Conservation (phyloP, 2,329 filamentous ascomycete species). For the Plectosphaerella sp. region DNA sequence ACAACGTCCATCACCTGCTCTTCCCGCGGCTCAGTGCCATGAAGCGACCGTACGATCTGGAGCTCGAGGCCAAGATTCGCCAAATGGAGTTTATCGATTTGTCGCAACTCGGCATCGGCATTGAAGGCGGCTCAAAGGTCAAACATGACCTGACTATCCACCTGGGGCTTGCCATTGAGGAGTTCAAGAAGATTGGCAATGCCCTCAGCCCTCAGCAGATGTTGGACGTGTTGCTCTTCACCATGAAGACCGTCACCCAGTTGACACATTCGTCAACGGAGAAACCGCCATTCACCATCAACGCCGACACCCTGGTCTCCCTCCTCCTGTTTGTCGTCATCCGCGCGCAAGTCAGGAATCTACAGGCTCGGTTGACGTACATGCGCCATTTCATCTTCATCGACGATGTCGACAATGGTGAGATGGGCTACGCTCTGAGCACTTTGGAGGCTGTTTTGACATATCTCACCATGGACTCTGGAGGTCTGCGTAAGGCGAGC, state of each 20-base stretch:
- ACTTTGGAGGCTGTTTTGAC: conserved; percentile 92
- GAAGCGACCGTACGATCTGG: conserved; percentile 75
- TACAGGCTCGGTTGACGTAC: conserved; percentile 87
- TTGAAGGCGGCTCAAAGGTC: conserved; percentile 71
- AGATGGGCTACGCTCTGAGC: conserved; percentile 92
- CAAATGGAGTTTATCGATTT: conserved; percentile 95
- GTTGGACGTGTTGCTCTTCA: conserved; percentile 74
- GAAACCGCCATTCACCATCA: conserved; percentile 56
- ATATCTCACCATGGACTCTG: conserved; percentile 80
- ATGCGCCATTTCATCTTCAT: conserved; percentile 98
- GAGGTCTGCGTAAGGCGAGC: conserved; percentile 77
- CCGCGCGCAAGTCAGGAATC: conserved; percentile 77
- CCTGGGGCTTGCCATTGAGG: conserved; percentile 74
- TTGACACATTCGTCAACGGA: conserved; percentile 52
- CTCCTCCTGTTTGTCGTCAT: conserved; percentile 90
- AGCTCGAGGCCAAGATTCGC: conserved; percentile 83
- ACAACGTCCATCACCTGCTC: conserved; percentile 86
- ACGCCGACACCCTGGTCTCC: conserved; percentile 91
- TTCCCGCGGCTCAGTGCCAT: conserved; percentile 79
- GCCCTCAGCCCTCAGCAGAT: conserved; percentile 84
- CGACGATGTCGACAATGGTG: conserved; percentile 93
- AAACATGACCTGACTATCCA: conserved; percentile 79
- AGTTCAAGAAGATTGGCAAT: conserved; percentile 79
- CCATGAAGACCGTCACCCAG: conserved; percentile 77
- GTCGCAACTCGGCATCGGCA: conserved; percentile 84